These are phyloP conservation scores for Penicillium sp. DNA, from an alignment of 2,329 filamentous ascomycete species.

Conservation along the genomic window DNA sequence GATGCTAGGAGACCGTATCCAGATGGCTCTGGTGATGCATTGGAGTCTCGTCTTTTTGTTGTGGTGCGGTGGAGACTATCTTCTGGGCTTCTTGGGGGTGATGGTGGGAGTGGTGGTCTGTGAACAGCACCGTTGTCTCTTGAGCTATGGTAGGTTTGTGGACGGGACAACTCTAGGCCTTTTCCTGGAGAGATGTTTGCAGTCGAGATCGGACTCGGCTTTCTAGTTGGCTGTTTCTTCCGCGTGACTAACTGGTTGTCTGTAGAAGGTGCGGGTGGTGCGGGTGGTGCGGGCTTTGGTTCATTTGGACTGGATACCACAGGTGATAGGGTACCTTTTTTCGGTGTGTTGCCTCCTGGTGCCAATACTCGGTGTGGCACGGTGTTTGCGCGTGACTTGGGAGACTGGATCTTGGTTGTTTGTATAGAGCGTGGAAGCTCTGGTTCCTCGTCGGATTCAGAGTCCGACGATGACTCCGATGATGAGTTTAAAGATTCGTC, in stretches of 20 bases:
- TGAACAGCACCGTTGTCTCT: slow-evolving; percentile 20
- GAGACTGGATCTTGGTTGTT: slow-evolving; percentile 21
- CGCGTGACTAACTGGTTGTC: slow-evolving; percentile 27
- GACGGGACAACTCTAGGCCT: slow-evolving; percentile 31
- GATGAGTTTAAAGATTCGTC: slow-evolving; percentile 22
- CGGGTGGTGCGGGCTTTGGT: slow-evolving; percentile 27
- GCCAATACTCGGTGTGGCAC: slow-evolving; percentile 13
- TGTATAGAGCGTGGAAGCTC: slow-evolving; percentile 7
- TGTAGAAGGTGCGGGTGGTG: slow-evolving; percentile 26
- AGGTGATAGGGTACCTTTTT: slow-evolving; percentile 5
- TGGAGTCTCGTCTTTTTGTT: slow-evolving; percentile 24
- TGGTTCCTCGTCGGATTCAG: slow-evolving; percentile 16
- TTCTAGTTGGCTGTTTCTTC: slow-evolving; percentile 20
- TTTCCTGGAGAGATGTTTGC: slow-evolving; percentile 22
- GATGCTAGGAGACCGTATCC: slow-evolving; percentile 39
- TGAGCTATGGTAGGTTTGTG: slow-evolving; percentile 33
- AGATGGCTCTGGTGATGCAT: slow-evolving; percentile 23
- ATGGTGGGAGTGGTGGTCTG: slow-evolving; percentile 30
- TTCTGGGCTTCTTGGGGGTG: slow-evolving; percentile 35
- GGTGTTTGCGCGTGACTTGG: slow-evolving; percentile 18
- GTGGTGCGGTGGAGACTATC: slow-evolving; percentile 24
- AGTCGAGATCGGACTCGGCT: slow-evolving; percentile 17
- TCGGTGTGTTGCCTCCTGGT: slow-evolving; percentile 7
- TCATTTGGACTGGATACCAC: slow-evolving; percentile 17
- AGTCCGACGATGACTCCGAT: slow-evolving; percentile 20